Evolutionary conservation across 75 land plant species (phyloP).

Genomic region (Sequoiadendron giganteum): DNA sequence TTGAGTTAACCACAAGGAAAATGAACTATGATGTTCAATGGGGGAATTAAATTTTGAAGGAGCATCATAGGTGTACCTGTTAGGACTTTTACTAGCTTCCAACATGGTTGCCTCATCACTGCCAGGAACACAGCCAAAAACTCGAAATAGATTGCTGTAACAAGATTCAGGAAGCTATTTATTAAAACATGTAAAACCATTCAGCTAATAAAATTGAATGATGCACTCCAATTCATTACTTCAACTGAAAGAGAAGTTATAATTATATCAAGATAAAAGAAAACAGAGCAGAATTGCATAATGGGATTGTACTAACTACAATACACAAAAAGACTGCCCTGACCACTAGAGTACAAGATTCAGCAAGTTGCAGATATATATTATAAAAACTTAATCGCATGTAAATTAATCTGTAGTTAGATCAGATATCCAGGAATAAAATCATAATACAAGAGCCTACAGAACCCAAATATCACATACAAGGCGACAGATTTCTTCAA

Average conservation of each 20-base stretch:
- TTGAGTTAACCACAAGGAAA: neutral
- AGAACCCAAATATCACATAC: neutral
- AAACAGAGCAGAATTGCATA: neutral
- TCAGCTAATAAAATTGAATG: neutral
- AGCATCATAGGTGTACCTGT: constrained; percentile 45
- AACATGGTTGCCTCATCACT: constrained; percentile 86
- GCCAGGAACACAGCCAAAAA: constrained; percentile 79
- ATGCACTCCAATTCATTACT: neutral
- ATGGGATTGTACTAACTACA: neutral
- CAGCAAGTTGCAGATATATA: neutral
- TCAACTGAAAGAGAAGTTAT: neutral
- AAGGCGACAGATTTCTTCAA: neutral
- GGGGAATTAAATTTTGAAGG: neutral
- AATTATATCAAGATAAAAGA: neutral
- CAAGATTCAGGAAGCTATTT: neutral
- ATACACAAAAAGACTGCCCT: neutral
- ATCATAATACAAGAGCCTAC: neutral
- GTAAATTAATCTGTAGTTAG: neutral
- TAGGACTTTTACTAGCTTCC: constrained; percentile 95
- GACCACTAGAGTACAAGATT: neutral
- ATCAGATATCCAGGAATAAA: neutral
- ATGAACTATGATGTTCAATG: neutral
- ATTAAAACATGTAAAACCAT: neutral
- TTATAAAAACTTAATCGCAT: neutral
- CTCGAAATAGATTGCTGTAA: constrained; percentile 90